A percentile compares a stretch with the other conserved stretches of the same genome.
These are phyloP conservation scores for Urtica urens DNA, from an alignment of 306 rosid species.

Conservation along the genomic window DNA sequence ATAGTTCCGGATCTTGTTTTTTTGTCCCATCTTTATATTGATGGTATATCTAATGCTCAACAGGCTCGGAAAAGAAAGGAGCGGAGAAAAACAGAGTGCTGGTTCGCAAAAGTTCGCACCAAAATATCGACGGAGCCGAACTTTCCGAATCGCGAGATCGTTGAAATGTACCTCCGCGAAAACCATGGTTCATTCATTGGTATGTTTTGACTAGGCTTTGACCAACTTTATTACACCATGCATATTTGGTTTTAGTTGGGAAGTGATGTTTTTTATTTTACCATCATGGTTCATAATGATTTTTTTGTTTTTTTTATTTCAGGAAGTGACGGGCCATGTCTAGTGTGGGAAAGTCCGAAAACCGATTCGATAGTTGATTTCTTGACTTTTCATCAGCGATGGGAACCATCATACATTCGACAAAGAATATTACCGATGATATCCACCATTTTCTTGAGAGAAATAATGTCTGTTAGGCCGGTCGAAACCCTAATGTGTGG, in stretches of 20 bases:
- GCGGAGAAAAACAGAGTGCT: constrained; percentile 41
- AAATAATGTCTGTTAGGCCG: constrained; percentile 26
- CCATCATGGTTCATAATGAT: constrained; percentile 10
- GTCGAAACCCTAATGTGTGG: constrained; percentile 37
- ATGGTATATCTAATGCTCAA: constrained; percentile 17
- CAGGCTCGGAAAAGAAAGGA: constrained; percentile 57
- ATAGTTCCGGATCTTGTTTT: not conserved
- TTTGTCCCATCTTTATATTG: not conserved
- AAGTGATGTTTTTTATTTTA: not conserved
- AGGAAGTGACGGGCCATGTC: constrained; percentile 43
- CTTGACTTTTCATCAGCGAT: constrained; percentile 52
- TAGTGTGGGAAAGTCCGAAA: constrained; percentile 52
- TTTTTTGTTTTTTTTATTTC: constrained; percentile 11
- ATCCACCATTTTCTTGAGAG: constrained; percentile 73
- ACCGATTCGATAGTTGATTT: constrained; percentile 52
- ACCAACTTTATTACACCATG: not conserved
- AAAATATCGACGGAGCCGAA: constrained; percentile 60
- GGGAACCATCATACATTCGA: constrained; percentile 69
- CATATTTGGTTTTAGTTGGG: no score
- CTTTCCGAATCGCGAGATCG: constrained; percentile 55
- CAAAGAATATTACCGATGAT: constrained; percentile 62
- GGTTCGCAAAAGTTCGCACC: constrained; percentile 47
- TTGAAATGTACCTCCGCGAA: constrained; percentile 54
- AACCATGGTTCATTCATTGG: constrained; percentile 51
- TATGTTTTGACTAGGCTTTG: constrained; percentile 15